These are phyloP conservation scores for Boletus barrowsii DNA, from an alignment of 768 basidiomycete species.

Conservation along the genomic window DNA sequence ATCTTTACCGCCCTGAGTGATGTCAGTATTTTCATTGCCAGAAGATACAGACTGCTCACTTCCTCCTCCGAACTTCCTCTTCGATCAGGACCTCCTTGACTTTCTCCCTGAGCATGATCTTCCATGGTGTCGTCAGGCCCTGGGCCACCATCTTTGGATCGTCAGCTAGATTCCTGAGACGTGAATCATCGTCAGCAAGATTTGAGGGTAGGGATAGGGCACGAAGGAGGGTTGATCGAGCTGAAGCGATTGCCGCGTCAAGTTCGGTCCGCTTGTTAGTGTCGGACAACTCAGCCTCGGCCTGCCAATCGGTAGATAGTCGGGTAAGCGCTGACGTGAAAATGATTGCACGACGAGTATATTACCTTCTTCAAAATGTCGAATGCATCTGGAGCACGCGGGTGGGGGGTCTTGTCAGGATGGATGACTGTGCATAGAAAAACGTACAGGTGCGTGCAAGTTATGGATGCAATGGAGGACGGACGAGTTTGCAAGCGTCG, in stretches of 20 bases:
- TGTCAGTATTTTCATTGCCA: background rate
- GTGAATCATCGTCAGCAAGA: constrained; percentile 56
- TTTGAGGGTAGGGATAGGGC: constrained; percentile 57
- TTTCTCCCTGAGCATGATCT: constrained; percentile 61
- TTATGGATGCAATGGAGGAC: background rate
- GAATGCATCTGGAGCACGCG: constrained; percentile 87
- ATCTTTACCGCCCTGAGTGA: constrained; percentile 78
- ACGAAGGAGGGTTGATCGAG: constrained; percentile 67
- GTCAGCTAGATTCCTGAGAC: constrained; percentile 45
- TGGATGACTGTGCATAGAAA: constrained; percentile 75
- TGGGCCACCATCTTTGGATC: constrained; percentile 32
- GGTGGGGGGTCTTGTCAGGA: constrained; percentile 94
- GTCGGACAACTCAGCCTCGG: constrained; percentile 80
- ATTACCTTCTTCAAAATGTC: constrained; percentile 87
- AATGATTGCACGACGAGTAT: background rate
- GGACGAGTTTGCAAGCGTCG: background rate
- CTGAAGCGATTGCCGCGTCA: constrained; percentile 74
- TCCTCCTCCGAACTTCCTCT: constrained; percentile 81
- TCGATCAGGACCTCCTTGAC: constrained; percentile 86
- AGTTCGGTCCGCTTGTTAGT: constrained; percentile 76
- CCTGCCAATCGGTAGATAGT: constrained; percentile 41
- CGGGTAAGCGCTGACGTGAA: background rate
- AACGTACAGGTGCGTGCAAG: constrained; percentile 38
- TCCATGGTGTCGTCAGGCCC: constrained; percentile 55
- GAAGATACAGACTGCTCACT: constrained; percentile 45